phyloP scores from a whole-genome alignment of 108 stramenopile species.

The Epithemia pelagica region DNA sequence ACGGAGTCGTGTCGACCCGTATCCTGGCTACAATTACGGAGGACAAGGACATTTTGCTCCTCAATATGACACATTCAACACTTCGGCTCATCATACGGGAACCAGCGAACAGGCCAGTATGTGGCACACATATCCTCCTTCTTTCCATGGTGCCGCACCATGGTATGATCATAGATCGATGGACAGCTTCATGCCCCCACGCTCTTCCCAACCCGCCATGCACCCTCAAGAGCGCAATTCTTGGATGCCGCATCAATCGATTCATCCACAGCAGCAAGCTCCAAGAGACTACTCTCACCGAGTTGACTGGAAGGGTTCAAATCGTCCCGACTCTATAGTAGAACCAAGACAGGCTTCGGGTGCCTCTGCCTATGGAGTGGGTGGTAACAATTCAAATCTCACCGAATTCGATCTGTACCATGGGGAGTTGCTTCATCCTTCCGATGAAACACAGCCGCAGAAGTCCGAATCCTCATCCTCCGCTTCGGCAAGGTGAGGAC shows the following conservation, averaged over 20 bases:
- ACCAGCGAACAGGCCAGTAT: too few relatives aligned
- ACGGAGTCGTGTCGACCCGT: not conserved
- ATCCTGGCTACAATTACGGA: not conserved
- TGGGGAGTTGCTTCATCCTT: not conserved
- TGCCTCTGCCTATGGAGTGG: not conserved
- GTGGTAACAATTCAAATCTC: not conserved
- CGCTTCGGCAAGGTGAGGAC: too few relatives aligned
- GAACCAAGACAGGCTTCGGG: not conserved
- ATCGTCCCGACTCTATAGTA: not conserved
- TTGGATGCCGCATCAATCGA: too few relatives aligned
- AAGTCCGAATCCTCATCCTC: too few relatives aligned
- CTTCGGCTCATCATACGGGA: not conserved
- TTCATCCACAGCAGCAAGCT: not conserved
- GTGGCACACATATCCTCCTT: too few relatives aligned
- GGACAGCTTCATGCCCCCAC: too few relatives aligned
- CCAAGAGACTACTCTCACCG: not conserved
- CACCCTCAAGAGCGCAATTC: too few relatives aligned
- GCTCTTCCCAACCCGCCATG: not conserved
- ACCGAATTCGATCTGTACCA: not conserved
- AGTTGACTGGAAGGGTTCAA: not conserved
- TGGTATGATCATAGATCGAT: too few relatives aligned
- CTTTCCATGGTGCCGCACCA: too few relatives aligned
- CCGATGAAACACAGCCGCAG: too few relatives aligned
- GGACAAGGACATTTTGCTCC: not conserved
- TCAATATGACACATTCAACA: not conserved